Evolutionary conservation across 306 rosid species (phyloP).

Genomic region (Dicorynia guianensis): DNA sequence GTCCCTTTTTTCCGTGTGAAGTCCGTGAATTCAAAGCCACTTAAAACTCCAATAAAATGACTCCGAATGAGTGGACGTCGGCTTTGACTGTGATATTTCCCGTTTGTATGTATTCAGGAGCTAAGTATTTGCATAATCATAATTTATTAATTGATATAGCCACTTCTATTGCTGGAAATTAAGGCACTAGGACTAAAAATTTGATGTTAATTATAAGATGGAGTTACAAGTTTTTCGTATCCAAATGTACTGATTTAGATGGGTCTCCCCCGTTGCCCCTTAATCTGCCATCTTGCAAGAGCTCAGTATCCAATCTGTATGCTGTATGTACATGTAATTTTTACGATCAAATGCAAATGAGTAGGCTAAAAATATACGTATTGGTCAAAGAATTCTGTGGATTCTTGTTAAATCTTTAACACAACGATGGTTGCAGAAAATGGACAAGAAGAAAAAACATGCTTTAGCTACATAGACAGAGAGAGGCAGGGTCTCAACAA

Average conservation of each 20-base stretch:
- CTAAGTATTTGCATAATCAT: conserved; percentile 25
- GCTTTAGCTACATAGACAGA: conserved; percentile 20
- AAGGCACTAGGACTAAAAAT: background rate
- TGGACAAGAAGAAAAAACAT: conserved; percentile 28
- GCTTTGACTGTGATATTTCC: conserved; percentile 32
- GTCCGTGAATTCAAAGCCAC: conserved; percentile 29
- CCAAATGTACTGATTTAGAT: conserved; percentile 30
- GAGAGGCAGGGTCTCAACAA: background rate
- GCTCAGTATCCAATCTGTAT: conserved; percentile 38
- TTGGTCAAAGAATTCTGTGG: conserved; percentile 9
- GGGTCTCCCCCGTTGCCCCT: conserved; percentile 22
- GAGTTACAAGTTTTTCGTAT: background rate
- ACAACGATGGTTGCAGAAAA: conserved; percentile 20
- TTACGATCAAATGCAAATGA: background rate
- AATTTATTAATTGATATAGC: background rate
- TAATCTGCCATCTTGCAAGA: conserved; percentile 41
- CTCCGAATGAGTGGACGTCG: conserved; percentile 41
- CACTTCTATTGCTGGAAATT: background rate
- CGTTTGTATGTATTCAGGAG: conserved; percentile 38
- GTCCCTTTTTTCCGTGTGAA: conserved; percentile 21
- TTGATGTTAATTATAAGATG: background rate
- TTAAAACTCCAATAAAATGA: conserved; percentile 37
- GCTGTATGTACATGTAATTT: background rate
- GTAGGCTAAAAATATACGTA: background rate
- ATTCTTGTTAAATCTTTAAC: background rate